Conservation (phyloP, 768 basidiomycete genomes). For the Leccinellum luteum region DNA sequence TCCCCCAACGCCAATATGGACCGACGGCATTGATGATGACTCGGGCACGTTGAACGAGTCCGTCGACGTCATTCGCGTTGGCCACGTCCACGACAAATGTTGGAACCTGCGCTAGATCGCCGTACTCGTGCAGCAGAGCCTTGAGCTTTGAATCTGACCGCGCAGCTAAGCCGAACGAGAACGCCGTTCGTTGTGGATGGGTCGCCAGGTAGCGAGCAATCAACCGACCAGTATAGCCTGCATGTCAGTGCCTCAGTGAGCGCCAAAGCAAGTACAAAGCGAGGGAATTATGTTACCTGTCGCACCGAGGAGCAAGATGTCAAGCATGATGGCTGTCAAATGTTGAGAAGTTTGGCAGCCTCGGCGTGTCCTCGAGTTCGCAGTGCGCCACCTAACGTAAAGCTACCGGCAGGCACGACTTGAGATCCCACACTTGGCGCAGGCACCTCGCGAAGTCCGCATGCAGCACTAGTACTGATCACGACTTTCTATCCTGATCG, state of each 20-base stretch:
- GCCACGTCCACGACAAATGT: conserved; percentile 60
- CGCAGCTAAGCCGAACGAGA: conserved; percentile 69
- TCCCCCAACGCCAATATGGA: conserved; percentile 70
- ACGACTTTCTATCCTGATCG: background rate
- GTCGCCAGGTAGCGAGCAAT: conserved; percentile 62
- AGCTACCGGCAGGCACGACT: conserved; percentile 1
- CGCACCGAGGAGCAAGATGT: conserved; percentile 71
- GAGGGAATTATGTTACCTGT: conserved; percentile 39
- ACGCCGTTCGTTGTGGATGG: conserved; percentile 57
- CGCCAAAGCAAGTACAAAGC: background rate
- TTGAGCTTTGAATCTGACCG: conserved; percentile 64
- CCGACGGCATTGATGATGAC: conserved; percentile 80
- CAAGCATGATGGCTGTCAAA: conserved; percentile 35
- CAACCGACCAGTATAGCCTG: conserved; percentile 69
- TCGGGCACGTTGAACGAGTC: conserved; percentile 51
- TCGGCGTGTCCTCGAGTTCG: conserved; percentile 1
- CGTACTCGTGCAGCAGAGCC: conserved; percentile 45
- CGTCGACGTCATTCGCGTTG: conserved; percentile 50
- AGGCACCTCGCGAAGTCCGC: conserved; percentile 14
- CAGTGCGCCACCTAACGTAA: conserved; percentile 4
- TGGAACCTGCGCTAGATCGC: conserved; percentile 40
- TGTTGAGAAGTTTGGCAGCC: conserved; percentile 10
- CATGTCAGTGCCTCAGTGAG: conserved; percentile 9
- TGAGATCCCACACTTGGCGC: background rate
- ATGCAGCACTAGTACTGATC: conserved; percentile 1